Evolutionary conservation across 1,284 basidiomycete species (phyloP).

Genomic region (Ceratobasidium sp.): DNA sequence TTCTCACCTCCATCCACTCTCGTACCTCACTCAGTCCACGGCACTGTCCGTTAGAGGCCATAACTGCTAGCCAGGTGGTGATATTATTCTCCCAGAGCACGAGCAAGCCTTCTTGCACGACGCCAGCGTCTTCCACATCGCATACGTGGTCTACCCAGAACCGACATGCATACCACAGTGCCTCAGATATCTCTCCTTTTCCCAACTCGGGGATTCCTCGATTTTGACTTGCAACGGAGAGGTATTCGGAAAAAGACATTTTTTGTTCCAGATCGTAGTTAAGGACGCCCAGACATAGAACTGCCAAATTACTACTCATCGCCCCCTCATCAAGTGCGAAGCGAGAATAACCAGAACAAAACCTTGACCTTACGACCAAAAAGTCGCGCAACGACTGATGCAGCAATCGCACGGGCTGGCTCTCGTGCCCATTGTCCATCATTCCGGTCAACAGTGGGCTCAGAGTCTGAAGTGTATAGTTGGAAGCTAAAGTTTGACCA

Average conservation of each 20-base stretch:
- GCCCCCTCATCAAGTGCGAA: background rate
- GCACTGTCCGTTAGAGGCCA: background rate
- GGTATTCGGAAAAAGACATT: background rate
- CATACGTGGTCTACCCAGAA: conserved; percentile 11
- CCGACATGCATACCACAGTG: conserved; percentile 12
- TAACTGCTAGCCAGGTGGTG: conserved; percentile 14
- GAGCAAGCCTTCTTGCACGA: background rate
- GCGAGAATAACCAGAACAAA: background rate
- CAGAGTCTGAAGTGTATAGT: background rate
- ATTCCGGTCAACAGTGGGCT: conserved; percentile 3
- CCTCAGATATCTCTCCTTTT: background rate
- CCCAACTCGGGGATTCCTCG: background rate
- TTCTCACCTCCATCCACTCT: conserved; percentile 6
- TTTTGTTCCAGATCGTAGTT: background rate
- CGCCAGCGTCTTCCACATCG: background rate
- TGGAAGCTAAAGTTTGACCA: background rate
- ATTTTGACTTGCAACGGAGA: background rate
- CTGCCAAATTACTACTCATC: background rate
- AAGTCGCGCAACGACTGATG: conserved; percentile 26
- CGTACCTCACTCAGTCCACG: background rate
- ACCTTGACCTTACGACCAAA: background rate
- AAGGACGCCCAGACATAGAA: background rate
- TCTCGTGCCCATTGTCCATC: background rate
- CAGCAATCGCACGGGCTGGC: background rate
- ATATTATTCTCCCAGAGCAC: background rate